Base-by-base conservation (phyloP, 75 land plant genomes). In the Gnetum montanum region DNA sequence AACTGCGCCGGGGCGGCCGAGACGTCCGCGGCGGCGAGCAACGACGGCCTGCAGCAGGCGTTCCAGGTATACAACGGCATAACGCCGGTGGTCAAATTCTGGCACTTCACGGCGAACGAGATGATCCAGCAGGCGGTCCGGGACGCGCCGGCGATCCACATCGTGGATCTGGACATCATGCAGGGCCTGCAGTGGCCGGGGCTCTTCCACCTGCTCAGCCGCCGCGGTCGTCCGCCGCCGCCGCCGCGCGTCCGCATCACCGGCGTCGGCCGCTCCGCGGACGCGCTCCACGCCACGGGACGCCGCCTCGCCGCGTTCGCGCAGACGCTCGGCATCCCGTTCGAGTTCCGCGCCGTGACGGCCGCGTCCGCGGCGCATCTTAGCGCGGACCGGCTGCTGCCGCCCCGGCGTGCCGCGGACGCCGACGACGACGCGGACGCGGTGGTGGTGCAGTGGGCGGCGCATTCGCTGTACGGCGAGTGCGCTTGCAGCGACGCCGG, bases 101-200 rank as follows among this genome's bases (percentile, higher is more conserved):
- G 76, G 7, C 90, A 85, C 50, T 85, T 85, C 74, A 85, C 90
- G 11, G 82, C 90, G 30, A 85, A 85, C 55, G 86, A 82, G 38
- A 86, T 86, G 26, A 85, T 85, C 54, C 60, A 70, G 27, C 64
- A 82, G 33, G 82, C 79, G 0, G 22, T 82, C 20, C 72, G 78
- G 11, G 66, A 69, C 15, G 68, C 43, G 7, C 70, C 66, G 40
- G 34, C 67, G 24, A 65, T 85, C 63, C 88, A 85, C 67, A 58
- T 85, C 58, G 63, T 85, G 67, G 88, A 85, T 31, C 70, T 85
- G 30, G 88, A 85, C 62, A 71, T 85, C 23, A 85, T 85, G 88
- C 88, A 85, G 64, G 88, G 88, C 7, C 75, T 85, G 16, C 88
- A 85, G 45, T 85, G 88, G 88, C 88, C 88, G 18, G 88, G 84